Percentiles rank a stretch among this genome's conserved stretches.
These are phyloP conservation scores for Coccomyxa subellipsoidea DNA, from an alignment of 163 green algal genomes.

Conservation along the genomic window DNA sequence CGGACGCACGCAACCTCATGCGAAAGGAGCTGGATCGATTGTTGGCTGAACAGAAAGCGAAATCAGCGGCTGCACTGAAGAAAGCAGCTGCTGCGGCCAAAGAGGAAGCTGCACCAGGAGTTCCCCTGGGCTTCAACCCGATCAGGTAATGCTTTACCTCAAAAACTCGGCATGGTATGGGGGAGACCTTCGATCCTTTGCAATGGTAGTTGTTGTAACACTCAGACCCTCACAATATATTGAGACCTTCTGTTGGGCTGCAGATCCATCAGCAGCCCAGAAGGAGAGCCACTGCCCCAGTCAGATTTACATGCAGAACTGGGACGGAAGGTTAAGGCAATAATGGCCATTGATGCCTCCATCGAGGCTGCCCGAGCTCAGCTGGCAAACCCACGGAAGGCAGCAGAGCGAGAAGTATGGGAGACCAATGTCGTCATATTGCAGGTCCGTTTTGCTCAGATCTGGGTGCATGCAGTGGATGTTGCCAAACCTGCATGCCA, in stretches of 20 bases:
- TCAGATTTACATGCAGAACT: neutral
- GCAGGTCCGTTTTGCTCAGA: constrained; percentile 21
- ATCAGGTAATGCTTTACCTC: neutral
- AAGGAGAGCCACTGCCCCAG: neutral
- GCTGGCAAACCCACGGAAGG: constrained; percentile 1
- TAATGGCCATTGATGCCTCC: constrained; percentile 22
- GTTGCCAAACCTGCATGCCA: neutral
- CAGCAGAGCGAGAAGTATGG: constrained; percentile 47
- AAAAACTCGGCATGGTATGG: neutral
- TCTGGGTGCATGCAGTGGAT: neutral
- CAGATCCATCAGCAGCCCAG: neutral
- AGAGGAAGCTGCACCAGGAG: neutral
- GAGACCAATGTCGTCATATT: constrained; percentile 56
- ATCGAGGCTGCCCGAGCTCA: neutral
- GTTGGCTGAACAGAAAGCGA: neutral
- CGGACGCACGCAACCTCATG: neutral
- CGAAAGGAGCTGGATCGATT: neutral
- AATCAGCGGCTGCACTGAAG: neutral
- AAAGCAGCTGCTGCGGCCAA: neutral
- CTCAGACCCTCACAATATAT: neutral
- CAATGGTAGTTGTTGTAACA: too few relatives aligned
- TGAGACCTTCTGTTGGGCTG: neutral
- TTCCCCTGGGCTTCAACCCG: neutral
- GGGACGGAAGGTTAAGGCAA: neutral
- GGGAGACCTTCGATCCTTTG: neutral